These are phyloP conservation scores for Dictyophora rubrovolvata DNA, from an alignment of 768 basidiomycete species.

Conservation along the genomic window DNA sequence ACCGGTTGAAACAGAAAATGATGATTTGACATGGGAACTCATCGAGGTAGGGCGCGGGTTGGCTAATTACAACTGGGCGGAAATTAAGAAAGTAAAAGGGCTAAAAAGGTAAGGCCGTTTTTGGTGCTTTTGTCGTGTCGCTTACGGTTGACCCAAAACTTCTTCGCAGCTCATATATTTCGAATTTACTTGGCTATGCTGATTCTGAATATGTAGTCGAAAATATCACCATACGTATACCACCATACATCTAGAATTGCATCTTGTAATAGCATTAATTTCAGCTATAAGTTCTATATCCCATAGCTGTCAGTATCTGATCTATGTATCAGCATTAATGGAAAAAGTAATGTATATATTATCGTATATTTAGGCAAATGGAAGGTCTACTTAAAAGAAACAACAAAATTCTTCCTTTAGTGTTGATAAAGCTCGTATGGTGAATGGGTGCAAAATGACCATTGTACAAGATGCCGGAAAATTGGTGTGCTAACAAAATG, in stretches of 20 bases:
- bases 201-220: constrained; percentile 98
- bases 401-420: no score
- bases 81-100: constrained; percentile 82
- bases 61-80: constrained; percentile 91
- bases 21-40: constrained; percentile 52
- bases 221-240: constrained; percentile 72
- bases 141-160: neutral
- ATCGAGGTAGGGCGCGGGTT: constrained; percentile 90
- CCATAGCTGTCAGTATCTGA: no score
- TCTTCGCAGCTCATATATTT: constrained; percentile 60
- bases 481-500: no score
- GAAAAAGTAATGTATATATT: no score
- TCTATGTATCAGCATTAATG: no score
- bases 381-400: no score
- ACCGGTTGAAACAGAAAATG: constrained; percentile 22
- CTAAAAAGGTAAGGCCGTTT: constrained; percentile 66
- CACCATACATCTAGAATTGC: constrained; percentile 24
- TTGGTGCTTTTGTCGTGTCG: neutral
- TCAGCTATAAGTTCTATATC: no score
- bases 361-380: no score
- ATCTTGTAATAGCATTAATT: neutral
- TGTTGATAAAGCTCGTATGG: no score
- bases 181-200: constrained; percentile 78
- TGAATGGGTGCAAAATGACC: no score
- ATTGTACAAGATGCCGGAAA: no score